A percentile compares a stretch with the other conserved stretches of the same genome.
Conservation (phyloP, 2,329 filamentous ascomycete species). For the Aspergillus nomiae region DNA sequence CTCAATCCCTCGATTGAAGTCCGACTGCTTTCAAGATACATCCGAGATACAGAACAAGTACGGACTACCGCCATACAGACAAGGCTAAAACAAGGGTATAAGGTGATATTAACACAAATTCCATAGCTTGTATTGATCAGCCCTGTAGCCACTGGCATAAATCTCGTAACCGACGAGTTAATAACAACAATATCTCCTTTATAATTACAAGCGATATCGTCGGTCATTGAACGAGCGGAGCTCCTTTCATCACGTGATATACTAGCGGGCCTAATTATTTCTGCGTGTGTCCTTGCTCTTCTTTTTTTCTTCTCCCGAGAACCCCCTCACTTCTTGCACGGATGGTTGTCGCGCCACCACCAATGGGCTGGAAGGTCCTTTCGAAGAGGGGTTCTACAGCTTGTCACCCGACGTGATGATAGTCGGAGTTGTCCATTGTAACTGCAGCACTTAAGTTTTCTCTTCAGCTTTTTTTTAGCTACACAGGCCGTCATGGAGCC, state of each 20-base stretch:
- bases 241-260: slow-evolving; percentile 22
- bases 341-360: slow-evolving; percentile 19
- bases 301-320: slow-evolving; percentile 16
- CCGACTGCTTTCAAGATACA: background rate
- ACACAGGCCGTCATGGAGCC: slow-evolving; percentile 63
- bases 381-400: slow-evolving; percentile 14
- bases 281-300: slow-evolving; percentile 19
- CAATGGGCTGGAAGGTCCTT: slow-evolving; percentile 21
- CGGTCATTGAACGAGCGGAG: background rate
- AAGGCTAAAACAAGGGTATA: background rate
- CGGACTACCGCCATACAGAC: background rate
- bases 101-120: background rate
- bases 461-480: slow-evolving; percentile 18
- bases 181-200: background rate
- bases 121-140: background rate
- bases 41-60: background rate
- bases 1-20: background rate
- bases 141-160: too few species aligned
- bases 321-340: slow-evolving; percentile 14
- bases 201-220: background rate
- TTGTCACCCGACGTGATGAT: slow-evolving; percentile 26
- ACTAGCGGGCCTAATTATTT: slow-evolving; percentile 22
- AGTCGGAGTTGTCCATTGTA: slow-evolving; percentile 19
- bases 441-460: slow-evolving; percentile 21
- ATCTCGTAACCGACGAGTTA: background rate